These are phyloP conservation scores for Quercus bicolor DNA, from an alignment of 306 rosid genomes.

Conservation along the genomic window DNA sequence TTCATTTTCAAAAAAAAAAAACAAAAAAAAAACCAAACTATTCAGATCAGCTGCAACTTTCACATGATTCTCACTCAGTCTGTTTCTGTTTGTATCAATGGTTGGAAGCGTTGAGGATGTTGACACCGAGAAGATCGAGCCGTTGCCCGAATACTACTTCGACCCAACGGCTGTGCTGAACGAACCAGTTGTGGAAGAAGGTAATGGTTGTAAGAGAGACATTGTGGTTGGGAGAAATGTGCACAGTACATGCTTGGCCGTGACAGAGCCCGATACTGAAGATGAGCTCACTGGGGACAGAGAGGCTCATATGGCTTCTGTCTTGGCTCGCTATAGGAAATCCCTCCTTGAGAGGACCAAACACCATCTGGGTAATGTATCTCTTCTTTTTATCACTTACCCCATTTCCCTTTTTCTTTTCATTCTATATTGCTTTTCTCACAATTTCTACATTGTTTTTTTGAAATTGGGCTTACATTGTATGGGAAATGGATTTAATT, in stretches of 20 bases:
- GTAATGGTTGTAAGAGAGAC: conserved; percentile 12
- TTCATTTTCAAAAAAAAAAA: not conserved
- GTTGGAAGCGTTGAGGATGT: conserved; percentile 2
- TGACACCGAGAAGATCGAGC: conserved; percentile 7
- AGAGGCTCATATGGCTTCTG: conserved; percentile 78
- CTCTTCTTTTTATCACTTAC: not conserved
- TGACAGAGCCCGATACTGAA: conserved; percentile 66
- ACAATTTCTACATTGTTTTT: not conserved
- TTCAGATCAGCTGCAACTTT: not conserved
- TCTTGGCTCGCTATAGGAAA: conserved; percentile 62
- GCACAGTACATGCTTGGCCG: conserved; percentile 55
- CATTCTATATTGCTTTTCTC: too few relatives aligned
- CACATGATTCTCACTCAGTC: not conserved
- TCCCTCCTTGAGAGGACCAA: conserved; percentile 64
- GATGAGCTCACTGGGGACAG: conserved; percentile 78
- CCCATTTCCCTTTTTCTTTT: not conserved
- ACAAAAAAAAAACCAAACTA: too few relatives aligned
- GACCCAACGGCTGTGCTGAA: conserved; percentile 18
- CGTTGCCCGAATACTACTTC: conserved; percentile 37
- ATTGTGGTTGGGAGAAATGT: conserved; percentile 68
- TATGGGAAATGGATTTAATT: too few relatives aligned
- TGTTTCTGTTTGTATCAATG: conserved; percentile 21
- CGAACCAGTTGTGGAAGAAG: conserved; percentile 16
- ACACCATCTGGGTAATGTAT: conserved; percentile 54
- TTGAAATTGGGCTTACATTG: too few relatives aligned